phyloP scores from a whole-genome alignment of 2,329 filamentous ascomycete genomes.

The Xylariomycetidae sp. region DNA sequence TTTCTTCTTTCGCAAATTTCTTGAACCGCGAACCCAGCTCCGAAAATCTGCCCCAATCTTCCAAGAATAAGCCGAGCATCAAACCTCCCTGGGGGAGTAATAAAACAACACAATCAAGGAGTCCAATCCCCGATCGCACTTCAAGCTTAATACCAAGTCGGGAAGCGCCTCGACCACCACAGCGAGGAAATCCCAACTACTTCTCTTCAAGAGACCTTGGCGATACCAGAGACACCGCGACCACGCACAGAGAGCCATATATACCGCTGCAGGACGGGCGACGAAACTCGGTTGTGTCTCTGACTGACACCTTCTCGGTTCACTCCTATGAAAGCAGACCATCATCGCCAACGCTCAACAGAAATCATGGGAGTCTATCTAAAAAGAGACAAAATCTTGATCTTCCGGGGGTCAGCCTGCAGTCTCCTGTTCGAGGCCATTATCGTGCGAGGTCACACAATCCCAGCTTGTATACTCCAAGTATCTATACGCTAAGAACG shows the following conservation, averaged over 20 bases:
- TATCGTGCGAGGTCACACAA: slow-evolving; percentile 28
- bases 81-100: slow-evolving; percentile 21
- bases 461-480: slow-evolving; percentile 36
- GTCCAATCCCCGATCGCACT: slow-evolving; percentile 26
- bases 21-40: slow-evolving; percentile 42
- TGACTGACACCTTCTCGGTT: slow-evolving; percentile 51
- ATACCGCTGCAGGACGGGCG: slow-evolving; percentile 46
- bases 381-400: too few species aligned
- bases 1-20: slow-evolving; percentile 42
- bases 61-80: slow-evolving; percentile 14
- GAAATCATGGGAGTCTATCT: slow-evolving; percentile 9
- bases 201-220: slow-evolving; percentile 36
- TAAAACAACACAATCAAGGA: slow-evolving; percentile 18
- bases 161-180: slow-evolving; percentile 30
- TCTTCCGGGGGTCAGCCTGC: too few species aligned
- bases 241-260: too few species aligned
- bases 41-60: slow-evolving; percentile 17
- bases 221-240: slow-evolving; percentile 11
- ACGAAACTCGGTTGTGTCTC: slow-evolving; percentile 50
- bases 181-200: slow-evolving; percentile 33
- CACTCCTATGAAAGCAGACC: slow-evolving; percentile 40
- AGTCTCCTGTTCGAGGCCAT: slow-evolving; percentile 19
- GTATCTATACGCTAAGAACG: slow-evolving; percentile 57
- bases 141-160: slow-evolving; percentile 27
- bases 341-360: slow-evolving; percentile 33